Base-by-base conservation (phyloP, 495 filamentous ascomycete species). In the Terfezia boudieri region DNA sequence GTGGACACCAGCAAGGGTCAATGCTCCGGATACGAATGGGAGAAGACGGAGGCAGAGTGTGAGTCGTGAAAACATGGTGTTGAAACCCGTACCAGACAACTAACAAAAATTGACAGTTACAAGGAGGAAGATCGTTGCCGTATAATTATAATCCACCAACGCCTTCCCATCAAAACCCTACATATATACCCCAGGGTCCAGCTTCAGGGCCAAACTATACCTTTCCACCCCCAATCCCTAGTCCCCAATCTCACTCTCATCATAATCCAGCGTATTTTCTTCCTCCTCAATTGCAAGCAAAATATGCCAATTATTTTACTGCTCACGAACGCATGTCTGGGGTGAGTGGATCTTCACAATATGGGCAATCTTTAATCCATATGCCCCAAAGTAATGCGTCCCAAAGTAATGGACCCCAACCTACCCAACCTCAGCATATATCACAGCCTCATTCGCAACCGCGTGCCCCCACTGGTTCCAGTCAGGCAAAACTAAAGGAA, bases 401-500 rank as follows among this genome's bases (percentile, higher is more conserved):
- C 7, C 26, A 32, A 32, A 32, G 4, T 7, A 32, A 32, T 32
- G 26, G 4, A 32, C 26, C 26, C 26, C 26, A 32, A 32, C 26
- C 26, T 32, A 7, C 7, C 26, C 26, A 20, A 20, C 20, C 20
- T 20, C 20, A 20, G 20, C 20, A 20, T 20, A 20, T 20, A 2
- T 20, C 20, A 20, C 20, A 32, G 26, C 2, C 26, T 32, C 7
- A 32, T 32, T 32, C 26, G 26, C 26, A 32, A 32, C 26, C 26
- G 26, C 26, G 26, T 32, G 4, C 26, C 2, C 26, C 7, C 26
- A 32, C 26, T 32, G 26, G 26, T 7, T 4, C 26, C 4, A 7
- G 26, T 32, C 26, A 32, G 37, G 59, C 67, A 17, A 61, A 69
- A 36, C 70, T 85, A 8, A 69, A 74, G 16, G 89, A 95, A 62